These are phyloP conservation scores for Isatis lusitanica DNA, from an alignment of 441 rosid genomes.

Conservation along the genomic window DNA sequence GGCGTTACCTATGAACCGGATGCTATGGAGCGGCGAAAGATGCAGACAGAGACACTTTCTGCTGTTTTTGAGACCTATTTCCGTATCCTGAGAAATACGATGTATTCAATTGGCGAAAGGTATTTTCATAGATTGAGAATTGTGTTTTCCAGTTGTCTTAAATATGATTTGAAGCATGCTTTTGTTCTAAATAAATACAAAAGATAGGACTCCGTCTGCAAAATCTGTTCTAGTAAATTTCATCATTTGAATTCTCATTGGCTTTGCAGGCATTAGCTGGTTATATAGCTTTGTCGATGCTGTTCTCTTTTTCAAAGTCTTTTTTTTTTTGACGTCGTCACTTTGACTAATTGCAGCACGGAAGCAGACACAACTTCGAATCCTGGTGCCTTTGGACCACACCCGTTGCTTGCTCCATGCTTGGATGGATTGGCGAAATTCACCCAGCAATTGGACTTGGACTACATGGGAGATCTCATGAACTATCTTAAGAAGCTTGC, in stretches of 20 bases:
- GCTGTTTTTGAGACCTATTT: conserved; percentile 89
- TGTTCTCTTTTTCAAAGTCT: background rate
- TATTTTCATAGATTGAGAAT: conserved; percentile 24
- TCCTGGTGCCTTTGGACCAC: conserved; percentile 46
- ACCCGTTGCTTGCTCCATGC: conserved; percentile 81
- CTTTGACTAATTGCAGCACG: conserved; percentile 43
- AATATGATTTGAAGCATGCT: background rate
- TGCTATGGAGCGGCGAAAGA: conserved; percentile 60
- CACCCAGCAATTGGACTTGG: conserved; percentile 82
- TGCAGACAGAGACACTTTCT: conserved; percentile 81
- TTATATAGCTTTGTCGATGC: background rate
- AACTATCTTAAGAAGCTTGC: conserved; percentile 86
- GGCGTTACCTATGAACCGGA: conserved; percentile 66
- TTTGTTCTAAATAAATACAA: background rate
- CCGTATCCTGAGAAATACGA: conserved; percentile 77
- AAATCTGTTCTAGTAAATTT: background rate
- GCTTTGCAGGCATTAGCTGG: background rate
- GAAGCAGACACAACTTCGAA: conserved; percentile 41
- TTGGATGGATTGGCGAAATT: conserved; percentile 85
- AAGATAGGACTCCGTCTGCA: background rate
- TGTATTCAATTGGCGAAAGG: conserved; percentile 58
- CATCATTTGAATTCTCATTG: background rate
- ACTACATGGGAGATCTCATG: conserved; percentile 93
- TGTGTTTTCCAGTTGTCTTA: background rate
- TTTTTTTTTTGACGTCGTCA: background rate